Base-by-base conservation (phyloP, 2,329 filamentous ascomycete species). In the Gaeumannomyces tritici region DNA sequence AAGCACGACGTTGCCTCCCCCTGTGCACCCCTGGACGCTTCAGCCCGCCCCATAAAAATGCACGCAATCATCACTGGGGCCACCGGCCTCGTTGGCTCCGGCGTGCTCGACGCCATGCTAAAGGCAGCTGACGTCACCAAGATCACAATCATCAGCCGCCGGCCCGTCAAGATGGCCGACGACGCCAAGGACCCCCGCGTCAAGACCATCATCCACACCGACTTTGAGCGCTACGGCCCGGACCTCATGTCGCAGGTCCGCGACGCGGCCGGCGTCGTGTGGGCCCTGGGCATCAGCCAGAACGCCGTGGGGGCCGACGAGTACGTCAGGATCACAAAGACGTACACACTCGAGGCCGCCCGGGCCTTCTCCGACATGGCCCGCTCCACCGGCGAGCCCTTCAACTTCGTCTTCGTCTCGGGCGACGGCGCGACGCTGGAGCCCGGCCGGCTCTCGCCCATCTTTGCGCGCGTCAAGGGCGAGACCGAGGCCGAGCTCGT, bases 321-420 rank as follows among this genome's bases (percentile, higher is more conserved):
- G 59, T 91, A 91, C 69, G 75, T 84, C 57, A 80, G 81, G 60
- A 89, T 92, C 69, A 91, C 89, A 0, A 79, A 84, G 64, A 81
- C 85, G 69, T 91, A 86, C 70, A 73, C 89, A 1, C 70, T 91
- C 1, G 82, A 79, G 2, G 87, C 87, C 0, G 88, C 86, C 1
- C 76, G 79, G 63, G 83, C 86, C 15, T 87, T 90, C n/a, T 47
- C 47, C 51, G 60, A 61, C 18, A 27, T 18, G 11, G 59, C 33
- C n/a, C 35, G 35, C 26, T 21, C 57, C 15, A 35, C 57, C 21
- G 31, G 42, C 4, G 69, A 77, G 55, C 82, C 84, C 0, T 87
- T 91, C 72, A 84, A 83, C 61, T 92, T 91, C 71, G 78, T 91
- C 65, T 89, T 86, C 69, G 81, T 92, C 33, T 91, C 89, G 0